phyloP scores from a whole-genome alignment of 2,329 filamentous ascomycete species.

The Aspergillus sp. region DNA sequence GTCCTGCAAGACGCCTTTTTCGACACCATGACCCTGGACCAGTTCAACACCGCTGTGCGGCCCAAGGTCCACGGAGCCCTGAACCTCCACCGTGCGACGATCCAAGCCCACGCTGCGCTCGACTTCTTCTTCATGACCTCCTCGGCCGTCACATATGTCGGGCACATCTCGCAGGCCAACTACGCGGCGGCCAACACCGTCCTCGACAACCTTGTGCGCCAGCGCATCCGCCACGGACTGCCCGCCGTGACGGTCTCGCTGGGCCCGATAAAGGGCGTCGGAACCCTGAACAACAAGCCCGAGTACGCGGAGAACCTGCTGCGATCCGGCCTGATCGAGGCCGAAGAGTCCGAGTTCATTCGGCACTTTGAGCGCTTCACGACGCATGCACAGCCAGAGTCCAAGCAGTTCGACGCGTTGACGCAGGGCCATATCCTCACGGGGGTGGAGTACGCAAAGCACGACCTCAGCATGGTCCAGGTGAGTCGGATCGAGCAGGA shows the following conservation, averaged over 20 bases:
- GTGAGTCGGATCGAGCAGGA: neutral
- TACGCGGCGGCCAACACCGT: neutral
- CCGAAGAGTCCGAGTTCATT: neutral
- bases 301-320: neutral
- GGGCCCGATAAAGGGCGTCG: neutral
- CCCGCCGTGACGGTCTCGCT: neutral
- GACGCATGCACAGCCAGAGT: neutral
- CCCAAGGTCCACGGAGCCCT: slow-evolving; percentile 54
- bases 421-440: neutral
- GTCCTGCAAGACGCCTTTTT: slow-evolving; percentile 48
- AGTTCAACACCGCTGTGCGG: slow-evolving; percentile 45
- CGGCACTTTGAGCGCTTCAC: slow-evolving; percentile 1
- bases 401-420: neutral
- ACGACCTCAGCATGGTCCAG: neutral
- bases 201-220: neutral
- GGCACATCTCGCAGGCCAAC: neutral
- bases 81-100: slow-evolving; percentile 48
- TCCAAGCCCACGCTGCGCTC: slow-evolving; percentile 7
- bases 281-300: neutral
- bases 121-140: slow-evolving; percentile 33
- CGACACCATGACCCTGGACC: slow-evolving; percentile 49
- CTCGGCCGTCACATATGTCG: slow-evolving; percentile 21
- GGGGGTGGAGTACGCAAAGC: neutral
- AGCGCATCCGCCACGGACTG: neutral
- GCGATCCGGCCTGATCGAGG: neutral